A percentile compares a stretch with the other conserved stretches of the same genome.
phyloP scores from a whole-genome alignment of 2,329 filamentous ascomycete species.

The Fusarium camptoceras region DNA sequence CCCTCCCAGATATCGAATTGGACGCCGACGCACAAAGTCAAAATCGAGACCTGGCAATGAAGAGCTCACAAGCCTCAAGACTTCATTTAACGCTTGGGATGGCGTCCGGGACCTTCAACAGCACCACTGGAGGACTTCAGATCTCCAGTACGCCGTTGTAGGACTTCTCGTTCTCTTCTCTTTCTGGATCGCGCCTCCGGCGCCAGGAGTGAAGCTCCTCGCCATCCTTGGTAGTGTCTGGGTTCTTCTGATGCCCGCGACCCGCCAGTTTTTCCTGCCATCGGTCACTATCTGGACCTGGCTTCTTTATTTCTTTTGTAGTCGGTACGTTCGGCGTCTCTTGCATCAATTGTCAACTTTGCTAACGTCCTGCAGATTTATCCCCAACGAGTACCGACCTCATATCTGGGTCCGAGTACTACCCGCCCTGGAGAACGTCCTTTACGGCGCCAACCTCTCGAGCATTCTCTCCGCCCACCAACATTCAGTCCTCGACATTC shows the following conservation, averaged over 20 bases:
- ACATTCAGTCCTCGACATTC: slow-evolving; percentile 82
- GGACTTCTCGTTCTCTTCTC: slow-evolving; percentile 83
- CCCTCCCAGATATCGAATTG: slow-evolving; percentile 55
- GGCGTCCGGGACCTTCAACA: slow-evolving; percentile 80
- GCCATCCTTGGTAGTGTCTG: slow-evolving; percentile 74
- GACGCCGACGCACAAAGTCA: slow-evolving; percentile 54
- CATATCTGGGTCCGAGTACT: slow-evolving; percentile 96
- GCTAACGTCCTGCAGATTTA: slow-evolving; percentile 71
- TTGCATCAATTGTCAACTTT: background rate
- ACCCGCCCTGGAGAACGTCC: slow-evolving; percentile 93
- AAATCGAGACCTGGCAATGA: slow-evolving; percentile 58
- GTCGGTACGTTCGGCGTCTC: slow-evolving; percentile 74
- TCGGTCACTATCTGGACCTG: slow-evolving; percentile 87
- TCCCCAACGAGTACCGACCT: slow-evolving; percentile 87
- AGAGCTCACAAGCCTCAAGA: slow-evolving; percentile 80
- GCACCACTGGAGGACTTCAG: slow-evolving; percentile 84
- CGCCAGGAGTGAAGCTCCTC: slow-evolving; percentile 81
- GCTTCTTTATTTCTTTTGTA: slow-evolving; percentile 91
- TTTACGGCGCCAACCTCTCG: slow-evolving; percentile 95
- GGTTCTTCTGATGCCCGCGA: slow-evolving; percentile 83
- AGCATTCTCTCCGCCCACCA: slow-evolving; percentile 95
- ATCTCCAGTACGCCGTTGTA: slow-evolving; percentile 85
- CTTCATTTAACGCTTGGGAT: slow-evolving; percentile 83
- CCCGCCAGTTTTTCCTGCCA: slow-evolving; percentile 90
- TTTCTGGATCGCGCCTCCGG: slow-evolving; percentile 83